A percentile compares a stretch with the other conserved stretches of the same genome.
These are phyloP conservation scores for Leptosphaerulina australis DNA, from an alignment of 2,329 filamentous ascomycete species.

Conservation along the genomic window DNA sequence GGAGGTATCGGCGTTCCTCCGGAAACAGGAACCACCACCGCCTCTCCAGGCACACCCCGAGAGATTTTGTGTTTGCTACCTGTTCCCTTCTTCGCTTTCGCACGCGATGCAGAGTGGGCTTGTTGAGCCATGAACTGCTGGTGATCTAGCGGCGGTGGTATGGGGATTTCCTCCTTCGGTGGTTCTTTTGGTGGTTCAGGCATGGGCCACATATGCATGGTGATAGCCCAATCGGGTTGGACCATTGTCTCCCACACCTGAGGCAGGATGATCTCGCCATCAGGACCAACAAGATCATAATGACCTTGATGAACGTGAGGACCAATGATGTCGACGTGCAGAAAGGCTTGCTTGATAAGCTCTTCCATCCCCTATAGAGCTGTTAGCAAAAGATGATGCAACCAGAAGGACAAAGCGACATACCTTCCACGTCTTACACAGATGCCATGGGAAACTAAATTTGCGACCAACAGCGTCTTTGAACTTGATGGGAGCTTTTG, in stretches of 20 bases:
- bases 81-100: slow-evolving; percentile 8
- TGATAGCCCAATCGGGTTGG: slow-evolving; percentile 56
- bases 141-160: slow-evolving; percentile 22
- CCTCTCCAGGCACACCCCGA: slow-evolving; percentile 3
- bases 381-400: slow-evolving; percentile 67
- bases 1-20: no score
- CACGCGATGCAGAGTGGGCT: background rate
- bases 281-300: slow-evolving; percentile 56
- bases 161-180: slow-evolving; percentile 15
- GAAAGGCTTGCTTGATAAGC: slow-evolving; percentile 58
- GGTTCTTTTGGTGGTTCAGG: slow-evolving; percentile 38
- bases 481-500: slow-evolving; percentile 38
- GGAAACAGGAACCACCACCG: slow-evolving; percentile 5
- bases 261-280: slow-evolving; percentile 57
- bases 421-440: slow-evolving; percentile 51
- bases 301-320: slow-evolving; percentile 54
- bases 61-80: slow-evolving; percentile 4
- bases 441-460: slow-evolving; percentile 38
- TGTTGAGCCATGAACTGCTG: slow-evolving; percentile 5
- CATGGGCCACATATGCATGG: slow-evolving; percentile 59
- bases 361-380: slow-evolving; percentile 64
- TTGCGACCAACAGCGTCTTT: slow-evolving; percentile 41
- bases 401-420: slow-evolving; percentile 41
- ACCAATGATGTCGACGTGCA: slow-evolving; percentile 54
- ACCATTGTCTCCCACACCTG: slow-evolving; percentile 57